Evolutionary conservation across 495 filamentous ascomycete species (phyloP), one percentile per base, ranked within the genome.

Genomic region (Trichoderma erinaceum): DNA sequence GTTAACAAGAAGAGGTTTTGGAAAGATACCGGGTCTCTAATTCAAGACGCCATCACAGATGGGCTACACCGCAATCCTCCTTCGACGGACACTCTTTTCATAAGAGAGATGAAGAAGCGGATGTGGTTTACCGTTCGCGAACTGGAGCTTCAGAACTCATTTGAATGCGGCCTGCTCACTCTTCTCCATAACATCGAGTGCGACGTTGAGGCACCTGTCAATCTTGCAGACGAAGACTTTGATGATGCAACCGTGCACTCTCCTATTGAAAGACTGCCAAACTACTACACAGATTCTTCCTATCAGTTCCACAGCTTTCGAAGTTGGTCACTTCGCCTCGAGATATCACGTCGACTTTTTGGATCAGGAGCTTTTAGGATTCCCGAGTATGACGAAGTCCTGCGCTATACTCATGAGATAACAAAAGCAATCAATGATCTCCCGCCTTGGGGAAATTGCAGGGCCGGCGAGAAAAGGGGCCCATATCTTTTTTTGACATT

Each of bases 1-100:
- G 70, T 78, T 21, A 72, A 74, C 66, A 77, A 75, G 69, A 77
- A 78, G 70, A 70, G 72, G 52, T 77, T 75, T 38, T 78, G 76
- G 76, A 72, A 69, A 11, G 71, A 73, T 44, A 73, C 76, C 18
- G 76, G 75, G 5, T 41, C 67, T 11, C 66, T 77, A 65, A 67
- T 78, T 29, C 75, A 71, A 15, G 69, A 75, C 32, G 71, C 74
- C 32, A 69, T 78, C 21, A 71, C 69, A 16, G 71, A 76, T 32
- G 72, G 73, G 46, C 72, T 78, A 23, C 75, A 77, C 56, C 73
- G 72, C 35, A 69, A 75, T 43, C 70, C 71, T 29, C 67, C 73
- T n/a, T 63, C 61, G 6, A 65, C 71, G 2, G 70, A 74, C 29
- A 68, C 72, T 13, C 71, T 72, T 3, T 78, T 77, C 46, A 70